Evolutionary conservation across 306 rosid species (phyloP), one percentile per base, ranked within the genome.

Genomic region (Cicer judaicum): DNA sequence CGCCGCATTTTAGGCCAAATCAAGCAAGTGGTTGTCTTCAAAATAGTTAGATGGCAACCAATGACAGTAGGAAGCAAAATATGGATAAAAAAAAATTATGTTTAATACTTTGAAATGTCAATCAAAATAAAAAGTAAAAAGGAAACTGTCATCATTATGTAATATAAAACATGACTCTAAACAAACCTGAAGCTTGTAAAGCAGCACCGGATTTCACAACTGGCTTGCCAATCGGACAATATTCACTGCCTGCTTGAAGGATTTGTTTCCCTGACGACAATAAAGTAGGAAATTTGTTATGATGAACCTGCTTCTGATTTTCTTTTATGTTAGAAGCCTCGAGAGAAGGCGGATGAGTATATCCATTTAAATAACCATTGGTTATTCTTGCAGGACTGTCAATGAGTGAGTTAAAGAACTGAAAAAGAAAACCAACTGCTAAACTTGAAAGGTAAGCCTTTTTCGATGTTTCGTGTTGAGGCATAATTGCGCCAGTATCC

Each of bases 151-250:
- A 43, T 41, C 14, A 54, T 42, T 19, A 42, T 42, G 46, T 60
- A 60, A 72, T 72, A 10, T 9, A 70, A 24, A 46, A 53, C 41
- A 5, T 53, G 15, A 14, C 5, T 61, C 11, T 71, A 82, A 66
- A 81, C 81, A 55, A 56, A 93, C 97, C 96, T 80, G 98, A 91
- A 59, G 97, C 98, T 87, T 91, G 97, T 43, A 88, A 29, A 36
- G 88, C 87, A 64, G 97, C 93, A 41, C 91, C 96, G 14, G 84
- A 84, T 88, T 94, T 94, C 59, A 10, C 18, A 68, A 84, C 21
- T 48, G 97, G 81, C 83, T 87, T 70, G 10, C 97, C 97, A 72
- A 94, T 81, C 0, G 97, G 97, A 83, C 52, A 50, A 85, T 88
- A 86, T 49, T 83, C 82, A 64, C 60, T 65, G 36, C 84, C 77